Percentiles rank a stretch among this genome's conserved stretches.
phyloP scores from a whole-genome alignment of 2,329 filamentous ascomycete species.

The Fusarium sarcochroum region DNA sequence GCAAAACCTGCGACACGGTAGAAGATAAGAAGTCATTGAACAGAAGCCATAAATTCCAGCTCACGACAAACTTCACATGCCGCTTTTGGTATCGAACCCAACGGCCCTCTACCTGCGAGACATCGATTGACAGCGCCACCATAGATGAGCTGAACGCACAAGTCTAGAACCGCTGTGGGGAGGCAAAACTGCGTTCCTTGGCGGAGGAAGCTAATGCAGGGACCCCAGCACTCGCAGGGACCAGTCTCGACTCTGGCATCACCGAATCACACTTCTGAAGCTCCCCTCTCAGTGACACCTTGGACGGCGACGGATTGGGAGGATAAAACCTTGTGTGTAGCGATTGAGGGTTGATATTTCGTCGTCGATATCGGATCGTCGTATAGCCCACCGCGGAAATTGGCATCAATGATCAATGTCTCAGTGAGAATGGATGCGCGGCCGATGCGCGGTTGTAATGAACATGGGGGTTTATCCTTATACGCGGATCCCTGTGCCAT shows the following conservation, averaged over 20 bases:
- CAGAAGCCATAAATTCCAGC: constrained; percentile 9
- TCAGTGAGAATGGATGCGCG: neutral
- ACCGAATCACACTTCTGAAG: constrained; percentile 13
- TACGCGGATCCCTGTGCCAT: constrained; percentile 25
- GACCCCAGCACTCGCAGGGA: constrained; percentile 34
- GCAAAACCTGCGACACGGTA: neutral
- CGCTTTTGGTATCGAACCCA: constrained; percentile 14
- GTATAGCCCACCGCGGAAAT: constrained; percentile 16
- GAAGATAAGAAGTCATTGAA: neutral
- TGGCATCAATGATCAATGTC: constrained; percentile 10
- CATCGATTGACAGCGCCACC: constrained; percentile 24
- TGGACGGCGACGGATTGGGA: constrained; percentile 15
- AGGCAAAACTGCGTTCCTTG: constrained; percentile 19
- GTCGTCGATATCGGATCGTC: constrained; percentile 14
- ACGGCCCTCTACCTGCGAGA: neutral
- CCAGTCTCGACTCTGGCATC: constrained; percentile 28
- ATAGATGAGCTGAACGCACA: constrained; percentile 14
- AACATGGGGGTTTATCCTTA: constrained; percentile 3
- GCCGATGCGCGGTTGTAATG: neutral
- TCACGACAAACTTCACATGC: neutral
- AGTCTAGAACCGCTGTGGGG: constrained; percentile 23
- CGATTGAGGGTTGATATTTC: neutral
- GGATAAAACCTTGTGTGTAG: constrained; percentile 5
- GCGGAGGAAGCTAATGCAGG: constrained; percentile 36
- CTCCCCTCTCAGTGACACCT: constrained; percentile 24